Base-by-base conservation (phyloP, 495 filamentous ascomycete genomes). In the Staphylotrichum longicolle region DNA sequence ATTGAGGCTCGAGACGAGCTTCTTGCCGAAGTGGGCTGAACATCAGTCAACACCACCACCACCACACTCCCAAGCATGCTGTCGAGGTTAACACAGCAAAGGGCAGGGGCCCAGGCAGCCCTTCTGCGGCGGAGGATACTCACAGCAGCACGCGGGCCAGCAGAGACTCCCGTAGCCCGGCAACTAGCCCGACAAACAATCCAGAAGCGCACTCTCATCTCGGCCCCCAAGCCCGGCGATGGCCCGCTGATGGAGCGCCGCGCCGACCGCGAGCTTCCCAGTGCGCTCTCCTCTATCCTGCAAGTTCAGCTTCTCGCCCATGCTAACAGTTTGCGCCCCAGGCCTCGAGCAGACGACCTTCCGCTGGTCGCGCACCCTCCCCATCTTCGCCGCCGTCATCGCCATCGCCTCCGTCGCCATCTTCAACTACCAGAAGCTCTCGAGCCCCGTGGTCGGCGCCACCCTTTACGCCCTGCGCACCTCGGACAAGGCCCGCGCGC, bases 361-460 rank as follows among this genome's bases (percentile, higher is more conserved):
- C 71, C 72, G 68, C 42, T 84, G 80, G 75, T 63, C 64, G 48
- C 75, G 77, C 57, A 83, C 83, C 8, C 54, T 85, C 32, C 83
- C 84, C 42, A 62, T 82, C 58, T 86, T 86, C 74, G 62, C 80
- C 33, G 74, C 79, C 45, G 74, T 86, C 49, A 79, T 93, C 55
- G 83, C 83, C 39, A 78, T 78, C 20, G 86, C 85, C 54, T 85
- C 87, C 62, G 77, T 94, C 42, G 90, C 85, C 47, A 94, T 96
- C 72, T 98, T 98, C 87, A 98, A 98, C 80, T 98, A 98, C 82
- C 93, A 98, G 69, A 96, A 96, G 71, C 82, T 85, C 3, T 90
- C 88, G 3, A 89, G 85, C 15, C 88, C 88, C 56, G 85, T 97
- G 11, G 91, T 96, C 4, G 85, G 82, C 60, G 89, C 88, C 48